These are phyloP conservation scores for Ochetophila trinervis DNA, from an alignment of 306 rosid species.

Conservation along the genomic window DNA sequence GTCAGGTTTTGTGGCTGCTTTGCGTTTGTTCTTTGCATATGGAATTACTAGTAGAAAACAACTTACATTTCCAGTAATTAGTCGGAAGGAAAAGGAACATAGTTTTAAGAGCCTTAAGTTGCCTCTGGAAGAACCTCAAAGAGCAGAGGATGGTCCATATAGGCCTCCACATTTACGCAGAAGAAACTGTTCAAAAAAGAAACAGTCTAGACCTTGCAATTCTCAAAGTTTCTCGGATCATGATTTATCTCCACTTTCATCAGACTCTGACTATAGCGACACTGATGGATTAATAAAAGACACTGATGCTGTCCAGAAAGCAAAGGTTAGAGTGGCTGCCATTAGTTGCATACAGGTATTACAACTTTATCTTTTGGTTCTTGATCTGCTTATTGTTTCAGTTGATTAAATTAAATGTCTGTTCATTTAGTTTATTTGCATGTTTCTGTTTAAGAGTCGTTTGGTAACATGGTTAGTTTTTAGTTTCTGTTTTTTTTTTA, in stretches of 20 bases:
- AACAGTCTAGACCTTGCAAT: slow-evolving; percentile 35
- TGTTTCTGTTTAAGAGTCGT: not conserved
- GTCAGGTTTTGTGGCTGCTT: slow-evolving; percentile 74
- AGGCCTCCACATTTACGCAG: slow-evolving; percentile 95
- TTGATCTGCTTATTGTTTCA: not conserved
- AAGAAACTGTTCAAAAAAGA: slow-evolving; percentile 46
- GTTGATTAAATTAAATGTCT: not conserved
- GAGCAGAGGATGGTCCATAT: slow-evolving; percentile 42
- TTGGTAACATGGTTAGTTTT: too few relatives aligned
- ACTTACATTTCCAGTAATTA: slow-evolving; percentile 30
- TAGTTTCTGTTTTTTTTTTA: too few relatives aligned
- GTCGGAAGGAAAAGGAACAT: slow-evolving; percentile 39
- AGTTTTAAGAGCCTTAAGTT: slow-evolving; percentile 24
- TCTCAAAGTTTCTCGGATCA: slow-evolving; percentile 40
- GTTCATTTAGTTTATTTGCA: not conserved
- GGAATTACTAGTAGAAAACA: slow-evolving; percentile 55
- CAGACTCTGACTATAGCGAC: slow-evolving; percentile 93
- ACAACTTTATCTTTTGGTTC: not conserved
- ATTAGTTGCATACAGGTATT: slow-evolving; percentile 81
- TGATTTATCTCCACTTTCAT: slow-evolving; percentile 65
- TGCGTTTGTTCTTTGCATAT: slow-evolving; percentile 66
- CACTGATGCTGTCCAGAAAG: slow-evolving; percentile 39
- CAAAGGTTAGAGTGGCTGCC: slow-evolving; percentile 84
- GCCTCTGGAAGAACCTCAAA: slow-evolving; percentile 47
- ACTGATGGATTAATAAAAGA: slow-evolving; percentile 69